Conservation (phyloP, 2,329 filamentous ascomycete genomes). For the Colletotrichum tanaceti region DNA sequence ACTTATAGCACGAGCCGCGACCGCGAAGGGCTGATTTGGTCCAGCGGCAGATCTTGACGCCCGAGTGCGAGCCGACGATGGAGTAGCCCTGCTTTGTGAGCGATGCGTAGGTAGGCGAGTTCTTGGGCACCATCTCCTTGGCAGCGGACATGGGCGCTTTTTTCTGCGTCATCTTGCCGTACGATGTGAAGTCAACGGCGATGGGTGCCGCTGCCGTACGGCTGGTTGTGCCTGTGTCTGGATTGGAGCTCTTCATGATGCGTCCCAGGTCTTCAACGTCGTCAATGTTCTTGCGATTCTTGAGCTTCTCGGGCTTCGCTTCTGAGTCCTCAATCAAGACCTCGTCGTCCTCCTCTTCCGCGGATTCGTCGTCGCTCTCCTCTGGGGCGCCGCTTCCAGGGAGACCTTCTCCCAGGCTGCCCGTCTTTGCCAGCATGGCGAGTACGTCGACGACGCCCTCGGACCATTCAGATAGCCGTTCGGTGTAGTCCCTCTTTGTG, state of each 20-base stretch:
- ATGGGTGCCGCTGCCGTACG: conserved; percentile 60
- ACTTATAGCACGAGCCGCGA: conserved; percentile 97
- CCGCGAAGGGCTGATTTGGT: conserved; percentile 96
- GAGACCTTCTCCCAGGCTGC: conserved; percentile 72
- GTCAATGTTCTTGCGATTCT: conserved; percentile 63
- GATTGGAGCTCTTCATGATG: conserved; percentile 65
- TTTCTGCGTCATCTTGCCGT: conserved; percentile 63
- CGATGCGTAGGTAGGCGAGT: conserved; percentile 87
- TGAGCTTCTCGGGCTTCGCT: conserved; percentile 57
- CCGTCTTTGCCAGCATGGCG: conserved; percentile 69
- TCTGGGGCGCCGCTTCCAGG: conserved; percentile 83
- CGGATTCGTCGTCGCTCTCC: conserved; percentile 84
- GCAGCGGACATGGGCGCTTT: conserved; percentile 57
- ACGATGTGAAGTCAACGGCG: conserved; percentile 88
- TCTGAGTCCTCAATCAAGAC: conserved; percentile 60
- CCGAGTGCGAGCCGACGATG: conserved; percentile 94
- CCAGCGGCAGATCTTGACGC: conserved; percentile 98
- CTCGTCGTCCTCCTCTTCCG: conserved; percentile 68
- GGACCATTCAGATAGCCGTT: conserved; percentile 81
- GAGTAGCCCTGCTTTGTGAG: conserved; percentile 97
- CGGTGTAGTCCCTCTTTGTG: conserved; percentile 76
- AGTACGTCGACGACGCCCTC: conserved; percentile 79
- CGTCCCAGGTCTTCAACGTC: conserved; percentile 88
- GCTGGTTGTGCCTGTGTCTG: conserved; percentile 48
- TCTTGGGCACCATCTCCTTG: conserved; percentile 95